A percentile compares a stretch with the other conserved stretches of the same genome.
These are phyloP conservation scores for Purpureocillium lavendulum DNA, from an alignment of 2,329 filamentous ascomycete genomes.

Conservation along the genomic window DNA sequence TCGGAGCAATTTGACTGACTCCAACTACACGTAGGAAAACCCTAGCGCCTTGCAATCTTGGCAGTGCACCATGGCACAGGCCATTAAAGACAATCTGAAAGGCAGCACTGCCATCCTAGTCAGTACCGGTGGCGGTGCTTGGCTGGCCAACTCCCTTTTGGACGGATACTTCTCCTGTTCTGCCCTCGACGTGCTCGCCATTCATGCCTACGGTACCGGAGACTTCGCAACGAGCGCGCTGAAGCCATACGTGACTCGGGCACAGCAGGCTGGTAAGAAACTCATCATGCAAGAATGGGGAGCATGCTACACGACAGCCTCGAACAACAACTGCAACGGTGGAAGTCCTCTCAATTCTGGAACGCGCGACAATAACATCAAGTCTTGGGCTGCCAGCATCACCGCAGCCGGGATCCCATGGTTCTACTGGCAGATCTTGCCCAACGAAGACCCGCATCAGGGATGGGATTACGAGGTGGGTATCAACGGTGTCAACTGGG, in stretches of 20 bases:
- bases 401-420: constrained; percentile 19
- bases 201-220: constrained; percentile 17
- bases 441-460: constrained; percentile 19
- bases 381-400: constrained; percentile 17
- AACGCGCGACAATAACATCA: constrained; percentile 17
- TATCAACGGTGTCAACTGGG: constrained; percentile 15
- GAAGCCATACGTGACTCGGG: constrained; percentile 14
- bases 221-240: constrained; percentile 16
- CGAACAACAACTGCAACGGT: constrained; percentile 17
- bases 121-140: constrained; percentile 11
- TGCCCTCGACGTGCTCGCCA: constrained; percentile 9
- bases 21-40: constrained; percentile 8
- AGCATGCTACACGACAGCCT: constrained; percentile 17
- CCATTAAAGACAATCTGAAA: constrained; percentile 12
- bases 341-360: constrained; percentile 4
- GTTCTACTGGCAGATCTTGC: constrained; percentile 25
- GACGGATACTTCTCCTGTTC: constrained; percentile 8
- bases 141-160: constrained; percentile 10
- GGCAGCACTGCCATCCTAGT: constrained; percentile 10
- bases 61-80: constrained; percentile 15
- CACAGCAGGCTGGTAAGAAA: constrained; percentile 17
- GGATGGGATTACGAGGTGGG: constrained; percentile 24
- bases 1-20: too few species aligned
- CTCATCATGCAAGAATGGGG: constrained; percentile 13
- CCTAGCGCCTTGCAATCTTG: constrained; percentile 8